These are phyloP conservation scores for Hylodesmum podocarpum DNA, from an alignment of 306 rosid species.

Conservation along the genomic window DNA sequence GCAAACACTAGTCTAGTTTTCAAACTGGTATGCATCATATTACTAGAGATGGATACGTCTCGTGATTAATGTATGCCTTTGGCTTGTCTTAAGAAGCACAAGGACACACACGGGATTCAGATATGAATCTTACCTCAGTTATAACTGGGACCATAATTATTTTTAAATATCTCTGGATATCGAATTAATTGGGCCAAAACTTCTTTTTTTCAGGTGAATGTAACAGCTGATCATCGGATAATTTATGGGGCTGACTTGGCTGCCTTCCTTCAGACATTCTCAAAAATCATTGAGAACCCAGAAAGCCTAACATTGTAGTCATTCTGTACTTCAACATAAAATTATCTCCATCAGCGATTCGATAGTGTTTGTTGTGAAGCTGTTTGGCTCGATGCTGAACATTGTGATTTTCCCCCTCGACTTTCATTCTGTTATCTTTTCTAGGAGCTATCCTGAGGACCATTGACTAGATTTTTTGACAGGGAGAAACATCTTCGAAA, in stretches of 20 bases:
- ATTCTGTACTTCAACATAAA: constrained; percentile 17
- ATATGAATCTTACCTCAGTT: neutral
- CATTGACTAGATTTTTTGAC: constrained; percentile 24
- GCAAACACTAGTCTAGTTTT: neutral
- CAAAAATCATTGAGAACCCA: constrained; percentile 71
- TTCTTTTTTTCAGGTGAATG: constrained; percentile 66
- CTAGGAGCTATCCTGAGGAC: constrained; percentile 9
- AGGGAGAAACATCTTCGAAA: constrained; percentile 26
- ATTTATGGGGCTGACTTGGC: constrained; percentile 84
- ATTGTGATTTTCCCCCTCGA: neutral
- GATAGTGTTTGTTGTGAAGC: constrained; percentile 16
- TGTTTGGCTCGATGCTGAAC: constrained; percentile 30
- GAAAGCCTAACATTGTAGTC: constrained; percentile 73
- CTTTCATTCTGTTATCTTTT: constrained; percentile 21
- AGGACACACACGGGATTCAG: neutral
- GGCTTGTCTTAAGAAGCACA: neutral
- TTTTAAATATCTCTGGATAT: neutral
- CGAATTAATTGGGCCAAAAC: neutral
- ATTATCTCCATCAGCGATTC: neutral
- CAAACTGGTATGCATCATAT: neutral
- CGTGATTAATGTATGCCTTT: neutral
- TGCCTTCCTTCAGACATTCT: constrained; percentile 72
- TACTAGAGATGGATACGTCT: neutral
- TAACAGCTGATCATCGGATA: constrained; percentile 79
- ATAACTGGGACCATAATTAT: neutral